Base-by-base conservation (phyloP, 1,284 basidiomycete genomes). In the Mrakiaceae sp. region DNA sequence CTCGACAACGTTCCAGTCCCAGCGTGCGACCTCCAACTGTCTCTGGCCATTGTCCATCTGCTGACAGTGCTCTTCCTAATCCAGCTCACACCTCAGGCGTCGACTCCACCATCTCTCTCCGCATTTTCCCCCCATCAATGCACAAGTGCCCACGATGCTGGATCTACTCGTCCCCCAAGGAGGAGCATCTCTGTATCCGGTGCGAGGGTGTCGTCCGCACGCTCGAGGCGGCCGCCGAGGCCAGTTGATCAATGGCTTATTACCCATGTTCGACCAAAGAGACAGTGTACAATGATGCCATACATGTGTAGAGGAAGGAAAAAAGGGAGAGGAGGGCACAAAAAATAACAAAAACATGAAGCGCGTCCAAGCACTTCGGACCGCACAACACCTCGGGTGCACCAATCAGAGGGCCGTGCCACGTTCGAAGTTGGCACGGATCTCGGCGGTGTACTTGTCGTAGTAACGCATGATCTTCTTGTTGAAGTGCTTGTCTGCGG, bases 401-500 rank as follows among this genome's bases (percentile, higher is more conserved):
- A 27, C 27, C 27, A 27, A 27, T 64, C 77, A 95, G 58, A 96
- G 78, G 50, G 92, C 92, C 12, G 92, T 95, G 64, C 93, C 93
- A 69, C 93, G 86, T 75, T 97, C 93, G 81, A 96, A 95, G 74
- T 90, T 95, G 43, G 89, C 90, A 62, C 91, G 84, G 69, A 66
- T 53, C 75, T 98, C 95, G 63, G 88, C 79, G 2, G 95, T 98
- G 74, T 97, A 95, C 74, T 95, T 93, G 82, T 98, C 91, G 80
- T 93, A 98, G 79, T 93, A 98, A 67, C 95, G 84, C 27, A 89
- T 87, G 78, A 98, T 92, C 88, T 97, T 98, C 79, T 94, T 94
- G 84, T 98, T 98, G 82, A 98, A 98, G 62, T 95, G 90, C 72
- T 90, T 87, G 79, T 99, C 27, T 27, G 27, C 27, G 27, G 27